Evolutionary conservation across 345 rosid species (phyloP).

Genomic region (Gossypium sturtianum): DNA sequence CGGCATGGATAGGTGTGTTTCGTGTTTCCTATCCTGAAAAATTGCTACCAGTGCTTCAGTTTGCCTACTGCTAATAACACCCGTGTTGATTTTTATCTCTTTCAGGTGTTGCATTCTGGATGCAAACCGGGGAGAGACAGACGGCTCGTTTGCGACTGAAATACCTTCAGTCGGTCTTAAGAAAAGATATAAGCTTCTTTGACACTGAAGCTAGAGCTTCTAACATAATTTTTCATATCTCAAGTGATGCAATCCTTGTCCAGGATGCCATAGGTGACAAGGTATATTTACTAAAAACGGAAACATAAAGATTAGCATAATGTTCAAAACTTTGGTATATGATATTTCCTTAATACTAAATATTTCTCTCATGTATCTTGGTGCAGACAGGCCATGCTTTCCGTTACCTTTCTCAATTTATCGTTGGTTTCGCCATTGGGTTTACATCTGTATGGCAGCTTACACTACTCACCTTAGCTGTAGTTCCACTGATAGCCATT

Average conservation of each 20-base stretch:
- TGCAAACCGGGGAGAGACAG: slow-evolving; percentile 89
- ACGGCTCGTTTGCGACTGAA: slow-evolving; percentile 57
- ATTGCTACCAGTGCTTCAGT: neutral
- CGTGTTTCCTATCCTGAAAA: neutral
- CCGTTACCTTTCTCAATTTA: slow-evolving; percentile 64
- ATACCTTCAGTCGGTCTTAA: slow-evolving; percentile 61
- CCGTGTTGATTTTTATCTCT: slow-evolving; percentile 7
- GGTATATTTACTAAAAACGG: slow-evolving; percentile 30
- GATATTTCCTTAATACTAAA: slow-evolving; percentile 1
- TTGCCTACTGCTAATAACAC: neutral
- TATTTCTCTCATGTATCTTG: slow-evolving; percentile 14
- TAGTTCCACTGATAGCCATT: slow-evolving; percentile 73
- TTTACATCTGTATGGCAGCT: slow-evolving; percentile 76
- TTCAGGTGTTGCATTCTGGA: slow-evolving; percentile 68
- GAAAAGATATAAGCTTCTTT: slow-evolving; percentile 57
- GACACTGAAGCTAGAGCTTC: slow-evolving; percentile 72
- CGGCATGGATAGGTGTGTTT: slow-evolving; percentile 68
- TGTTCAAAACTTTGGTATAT: neutral
- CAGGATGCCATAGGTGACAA: slow-evolving; percentile 92
- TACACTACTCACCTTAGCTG: slow-evolving; percentile 75
- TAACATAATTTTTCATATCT: slow-evolving; percentile 57
- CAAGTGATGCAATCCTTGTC: slow-evolving; percentile 77
- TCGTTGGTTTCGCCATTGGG: slow-evolving; percentile 58
- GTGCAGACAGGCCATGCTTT: slow-evolving; percentile 71
- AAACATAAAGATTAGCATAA: neutral